Base-by-base conservation (phyloP, 371 early-diverging fungal species). In the Mycotypha africana region DNA sequence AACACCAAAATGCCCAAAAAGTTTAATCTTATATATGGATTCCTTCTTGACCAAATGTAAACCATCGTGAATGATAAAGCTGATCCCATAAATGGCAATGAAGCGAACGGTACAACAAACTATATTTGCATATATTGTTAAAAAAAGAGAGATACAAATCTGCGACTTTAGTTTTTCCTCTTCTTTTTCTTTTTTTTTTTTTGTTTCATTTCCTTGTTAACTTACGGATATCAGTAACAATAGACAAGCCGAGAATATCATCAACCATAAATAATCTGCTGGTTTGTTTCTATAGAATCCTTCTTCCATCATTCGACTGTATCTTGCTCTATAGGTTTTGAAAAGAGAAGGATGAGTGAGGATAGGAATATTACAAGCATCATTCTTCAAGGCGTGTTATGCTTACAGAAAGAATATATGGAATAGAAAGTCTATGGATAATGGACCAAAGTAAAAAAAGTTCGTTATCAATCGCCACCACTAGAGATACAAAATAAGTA, bases 21-120 rank as follows among this genome's bases (percentile, higher is more conserved):
- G 51, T 82, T 89, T 44, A 98, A 65, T 45, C 84, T 78, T 28
- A 92, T 70, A 49, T 81, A 78, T 7, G 95, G 91, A 63, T 96
- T 93, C 36, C 91, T 81, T 31, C 97, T 78, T 23, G 95, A 85
- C 98, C 98, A 98, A 26, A 98, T 74, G 58, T 98, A 98, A 1
- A 92, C 90, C 57, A 98, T 67, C 31, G 90, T 81, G 55, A 89
- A 89, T 2, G 90, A 85, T 22, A 98, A 70, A 8, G 94, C 78
- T 7, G 88, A 78, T 2, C 88, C 89, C 49, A 96, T 67, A 63
- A 96, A 95, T 5, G 86, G 86, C 52, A 91, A 74, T 23, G 70
- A 74, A 17, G 89, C 62, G 35, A 87, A 68, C 23, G 91, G 86
- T 11, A 85, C 60, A 21, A 88, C 42, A 21, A 78, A 54, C 92